Conservation (phyloP, 192 early-diverging fungal species). For the Coemansia sp. region DNA sequence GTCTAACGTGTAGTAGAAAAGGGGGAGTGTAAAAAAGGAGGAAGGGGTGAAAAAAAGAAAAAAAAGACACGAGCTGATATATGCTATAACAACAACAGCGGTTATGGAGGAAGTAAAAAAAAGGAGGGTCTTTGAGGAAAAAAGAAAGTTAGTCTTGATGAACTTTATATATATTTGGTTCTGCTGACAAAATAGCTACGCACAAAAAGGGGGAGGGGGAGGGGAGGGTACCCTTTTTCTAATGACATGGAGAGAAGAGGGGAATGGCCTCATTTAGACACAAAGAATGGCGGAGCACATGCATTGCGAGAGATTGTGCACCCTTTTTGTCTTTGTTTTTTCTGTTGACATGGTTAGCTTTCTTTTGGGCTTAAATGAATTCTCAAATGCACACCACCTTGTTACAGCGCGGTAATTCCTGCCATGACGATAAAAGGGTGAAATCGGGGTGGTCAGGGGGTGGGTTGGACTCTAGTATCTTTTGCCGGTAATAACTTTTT, state of each 20-base stretch:
- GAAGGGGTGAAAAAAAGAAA: slow-evolving; percentile 6
- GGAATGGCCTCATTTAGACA: slow-evolving; percentile 1
- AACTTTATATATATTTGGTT: not conserved
- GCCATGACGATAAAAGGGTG: not conserved
- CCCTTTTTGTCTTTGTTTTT: slow-evolving; percentile 6
- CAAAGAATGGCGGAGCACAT: slow-evolving; percentile 9
- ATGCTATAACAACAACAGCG: not conserved
- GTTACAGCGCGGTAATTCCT: not conserved
- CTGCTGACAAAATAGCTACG: not conserved
- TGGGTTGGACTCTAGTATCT: not conserved
- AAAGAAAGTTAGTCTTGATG: not conserved
- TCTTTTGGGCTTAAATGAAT: slow-evolving; percentile 26
- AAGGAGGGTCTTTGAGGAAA: not conserved
- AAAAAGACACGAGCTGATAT: not conserved
- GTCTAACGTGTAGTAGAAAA: not conserved
- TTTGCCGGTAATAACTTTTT: not conserved
- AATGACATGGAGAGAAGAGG: not conserved
- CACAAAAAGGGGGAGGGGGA: not conserved
- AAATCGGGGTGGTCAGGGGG: slow-evolving; percentile 6
- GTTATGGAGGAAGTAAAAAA: not conserved
- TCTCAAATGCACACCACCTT: slow-evolving; percentile 23
- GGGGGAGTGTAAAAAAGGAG: not conserved
- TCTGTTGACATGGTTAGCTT: slow-evolving; percentile 1
- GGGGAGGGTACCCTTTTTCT: not conserved
- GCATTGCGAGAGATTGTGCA: slow-evolving; percentile 3